Conservation (phyloP, 1,284 basidiomycete species). For the Inonotus obliquus region DNA sequence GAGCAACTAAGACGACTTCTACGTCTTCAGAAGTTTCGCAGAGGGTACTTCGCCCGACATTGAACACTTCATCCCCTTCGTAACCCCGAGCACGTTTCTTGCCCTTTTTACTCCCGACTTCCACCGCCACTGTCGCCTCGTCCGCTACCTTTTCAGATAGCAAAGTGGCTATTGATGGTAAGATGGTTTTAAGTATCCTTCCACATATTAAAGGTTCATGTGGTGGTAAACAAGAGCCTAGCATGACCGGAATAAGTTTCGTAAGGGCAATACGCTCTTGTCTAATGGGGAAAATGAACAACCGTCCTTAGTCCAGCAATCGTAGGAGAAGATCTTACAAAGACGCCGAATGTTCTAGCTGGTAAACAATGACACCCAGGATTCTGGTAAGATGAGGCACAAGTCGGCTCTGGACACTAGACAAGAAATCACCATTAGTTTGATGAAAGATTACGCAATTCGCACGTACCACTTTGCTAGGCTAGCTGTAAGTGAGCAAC, state of each 20-base stretch:
- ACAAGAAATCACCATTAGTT: slow-evolving; percentile 12
- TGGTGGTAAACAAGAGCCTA: slow-evolving; percentile 42
- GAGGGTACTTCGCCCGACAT: slow-evolving; percentile 42
- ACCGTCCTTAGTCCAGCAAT: too few relatives aligned
- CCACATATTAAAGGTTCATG: slow-evolving; percentile 47
- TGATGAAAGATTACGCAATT: neutral
- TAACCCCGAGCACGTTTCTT: slow-evolving; percentile 75
- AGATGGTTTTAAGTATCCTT: slow-evolving; percentile 50
- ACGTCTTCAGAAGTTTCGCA: slow-evolving; percentile 49
- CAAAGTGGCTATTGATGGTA: slow-evolving; percentile 47
- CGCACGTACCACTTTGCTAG: slow-evolving; percentile 44
- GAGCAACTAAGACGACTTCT: slow-evolving; percentile 47
- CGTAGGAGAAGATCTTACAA: slow-evolving; percentile 38
- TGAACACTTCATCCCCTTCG: slow-evolving; percentile 78
- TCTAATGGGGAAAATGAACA: slow-evolving; percentile 31
- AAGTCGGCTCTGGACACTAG: slow-evolving; percentile 47
- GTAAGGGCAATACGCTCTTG: slow-evolving; percentile 41
- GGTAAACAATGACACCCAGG: slow-evolving; percentile 46
- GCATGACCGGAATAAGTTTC: slow-evolving; percentile 37
- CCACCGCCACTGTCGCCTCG: slow-evolving; percentile 25
- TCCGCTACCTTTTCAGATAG: slow-evolving; percentile 36
- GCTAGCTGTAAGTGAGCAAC: slow-evolving; percentile 45
- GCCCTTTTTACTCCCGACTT: slow-evolving; percentile 47
- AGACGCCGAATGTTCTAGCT: slow-evolving; percentile 51
- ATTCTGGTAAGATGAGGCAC: slow-evolving; percentile 48